Evolutionary conservation across 2,329 filamentous ascomycete genomes (phyloP).

Genomic region (Leptodontidium sp.): DNA sequence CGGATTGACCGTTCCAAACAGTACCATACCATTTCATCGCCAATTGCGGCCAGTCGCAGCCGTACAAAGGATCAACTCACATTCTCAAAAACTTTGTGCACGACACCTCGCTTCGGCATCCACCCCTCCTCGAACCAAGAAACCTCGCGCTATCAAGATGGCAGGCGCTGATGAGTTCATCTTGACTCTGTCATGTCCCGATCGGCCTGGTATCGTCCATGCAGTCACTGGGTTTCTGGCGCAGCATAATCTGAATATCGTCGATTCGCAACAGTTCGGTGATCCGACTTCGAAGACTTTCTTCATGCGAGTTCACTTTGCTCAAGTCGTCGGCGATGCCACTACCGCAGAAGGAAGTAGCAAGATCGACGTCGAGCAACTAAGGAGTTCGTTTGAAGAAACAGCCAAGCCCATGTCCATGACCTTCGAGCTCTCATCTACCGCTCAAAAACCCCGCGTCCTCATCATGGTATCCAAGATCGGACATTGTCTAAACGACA

Average conservation of each 20-base stretch:
- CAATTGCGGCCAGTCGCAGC: constrained; percentile 1
- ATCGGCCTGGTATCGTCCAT: constrained; percentile 86
- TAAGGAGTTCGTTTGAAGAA: constrained; percentile 63
- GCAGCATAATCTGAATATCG: constrained; percentile 77
- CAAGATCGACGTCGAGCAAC: constrained; percentile 54
- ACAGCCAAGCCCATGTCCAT: constrained; percentile 72
- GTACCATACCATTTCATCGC: not conserved
- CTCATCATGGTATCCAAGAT: constrained; percentile 93
- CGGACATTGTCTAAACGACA: constrained; percentile 84
- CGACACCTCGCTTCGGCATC: constrained; percentile 18
- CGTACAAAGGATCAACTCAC: constrained; percentile 5
- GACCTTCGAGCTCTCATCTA: constrained; percentile 75
- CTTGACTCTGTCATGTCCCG: constrained; percentile 83
- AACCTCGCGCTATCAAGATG: constrained; percentile 43
- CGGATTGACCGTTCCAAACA: not conserved
- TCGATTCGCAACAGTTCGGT: constrained; percentile 86
- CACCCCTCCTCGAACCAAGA: constrained; percentile 18
- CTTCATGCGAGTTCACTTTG: constrained; percentile 91
- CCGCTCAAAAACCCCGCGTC: constrained; percentile 74
- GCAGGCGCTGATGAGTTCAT: constrained; percentile 61
- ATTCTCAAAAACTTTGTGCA: not conserved
- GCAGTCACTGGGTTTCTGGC: constrained; percentile 83
- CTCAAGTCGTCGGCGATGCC: constrained; percentile 54
- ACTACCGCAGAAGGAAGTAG: constrained; percentile 46
- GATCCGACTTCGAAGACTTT: constrained; percentile 78